These are phyloP conservation scores for Trichocomaceae sp. DNA, from an alignment of 2,329 filamentous ascomycete species.

Conservation along the genomic window DNA sequence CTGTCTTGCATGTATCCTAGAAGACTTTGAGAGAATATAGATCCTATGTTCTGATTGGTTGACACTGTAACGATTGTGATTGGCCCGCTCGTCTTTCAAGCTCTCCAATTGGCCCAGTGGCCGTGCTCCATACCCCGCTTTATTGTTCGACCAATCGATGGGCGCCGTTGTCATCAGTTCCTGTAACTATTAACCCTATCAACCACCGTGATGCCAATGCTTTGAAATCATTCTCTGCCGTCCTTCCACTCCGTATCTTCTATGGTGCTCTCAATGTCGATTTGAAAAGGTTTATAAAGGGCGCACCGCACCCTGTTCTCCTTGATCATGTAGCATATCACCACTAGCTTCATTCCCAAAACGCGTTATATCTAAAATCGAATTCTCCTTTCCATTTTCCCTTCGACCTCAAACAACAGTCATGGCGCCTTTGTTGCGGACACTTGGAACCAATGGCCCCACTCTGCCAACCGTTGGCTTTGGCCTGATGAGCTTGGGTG, in stretches of 20 bases:
- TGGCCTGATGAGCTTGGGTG: constrained; percentile 11
- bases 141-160: too few relatives aligned
- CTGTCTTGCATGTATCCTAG: too few relatives aligned
- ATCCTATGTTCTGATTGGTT: neutral
- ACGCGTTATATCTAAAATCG: neutral
- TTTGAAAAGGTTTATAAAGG: neutral
- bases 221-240: neutral
- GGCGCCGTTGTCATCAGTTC: too few relatives aligned
- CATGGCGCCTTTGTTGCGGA: neutral
- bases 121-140: neutral
- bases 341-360: neutral
- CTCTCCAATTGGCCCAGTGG: neutral
- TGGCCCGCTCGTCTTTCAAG: neutral
- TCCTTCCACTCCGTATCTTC: neutral
- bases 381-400: neutral
- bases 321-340: neutral
- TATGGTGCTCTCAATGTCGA: neutral
- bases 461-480: constrained; percentile 2
- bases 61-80: neutral
- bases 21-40: too few relatives aligned
- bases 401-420: neutral
- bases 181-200: too few relatives aligned
- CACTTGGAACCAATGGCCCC: constrained; percentile 6
- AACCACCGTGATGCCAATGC: neutral
- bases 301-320: neutral